A percentile compares a stretch with the other conserved stretches of the same genome.
Conservation (phyloP, 1,284 basidiomycete species). For the Pseudozyma sp. region DNA sequence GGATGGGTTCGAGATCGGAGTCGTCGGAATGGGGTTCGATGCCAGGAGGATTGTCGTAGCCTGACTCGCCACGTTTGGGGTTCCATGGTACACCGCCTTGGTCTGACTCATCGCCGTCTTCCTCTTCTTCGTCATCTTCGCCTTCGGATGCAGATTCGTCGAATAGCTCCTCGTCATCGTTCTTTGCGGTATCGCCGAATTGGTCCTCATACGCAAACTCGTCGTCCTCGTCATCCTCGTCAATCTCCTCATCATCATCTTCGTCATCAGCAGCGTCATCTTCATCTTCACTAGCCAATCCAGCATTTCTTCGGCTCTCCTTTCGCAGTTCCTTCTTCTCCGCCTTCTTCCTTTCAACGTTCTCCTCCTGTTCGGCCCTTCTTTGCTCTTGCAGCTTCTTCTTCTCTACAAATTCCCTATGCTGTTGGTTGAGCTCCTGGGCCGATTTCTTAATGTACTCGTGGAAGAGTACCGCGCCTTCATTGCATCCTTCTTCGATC, state of each 20-base stretch:
- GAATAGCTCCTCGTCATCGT: slow-evolving; percentile 50
- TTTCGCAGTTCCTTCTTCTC: slow-evolving; percentile 45
- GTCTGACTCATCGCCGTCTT: slow-evolving; percentile 27
- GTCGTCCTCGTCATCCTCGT: slow-evolving; percentile 49
- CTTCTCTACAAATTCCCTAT: slow-evolving; percentile 36
- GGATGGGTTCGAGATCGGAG: slow-evolving; percentile 58
- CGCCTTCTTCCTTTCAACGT: slow-evolving; percentile 60
- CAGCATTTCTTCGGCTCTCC: slow-evolving; percentile 19
- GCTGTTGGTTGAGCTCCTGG: slow-evolving; percentile 36
- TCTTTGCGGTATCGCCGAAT: slow-evolving; percentile 20
- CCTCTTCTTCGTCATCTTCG: slow-evolving; percentile 16
- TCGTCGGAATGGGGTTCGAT: slow-evolving; percentile 43
- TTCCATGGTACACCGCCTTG: slow-evolving; percentile 16
- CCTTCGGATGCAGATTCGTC: slow-evolving; percentile 12
- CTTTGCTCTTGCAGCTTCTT: slow-evolving; percentile 49
- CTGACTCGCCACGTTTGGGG: slow-evolving; percentile 21
- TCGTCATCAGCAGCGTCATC: slow-evolving; percentile 22
- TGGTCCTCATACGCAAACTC: slow-evolving; percentile 65
- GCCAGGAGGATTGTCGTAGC: slow-evolving; percentile 35
- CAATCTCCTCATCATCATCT: slow-evolving; percentile 19
- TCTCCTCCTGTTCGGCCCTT: slow-evolving; percentile 53
- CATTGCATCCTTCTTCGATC: slow-evolving; percentile 85
- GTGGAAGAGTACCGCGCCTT: slow-evolving; percentile 65
- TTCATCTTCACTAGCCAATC: slow-evolving; percentile 33
- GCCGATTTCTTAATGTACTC: slow-evolving; percentile 59